Evolutionary conservation across 2,329 filamentous ascomycete species (phyloP), one percentile per base, ranked within the genome.

Genomic region (Pyrenochaeta sp.): DNA sequence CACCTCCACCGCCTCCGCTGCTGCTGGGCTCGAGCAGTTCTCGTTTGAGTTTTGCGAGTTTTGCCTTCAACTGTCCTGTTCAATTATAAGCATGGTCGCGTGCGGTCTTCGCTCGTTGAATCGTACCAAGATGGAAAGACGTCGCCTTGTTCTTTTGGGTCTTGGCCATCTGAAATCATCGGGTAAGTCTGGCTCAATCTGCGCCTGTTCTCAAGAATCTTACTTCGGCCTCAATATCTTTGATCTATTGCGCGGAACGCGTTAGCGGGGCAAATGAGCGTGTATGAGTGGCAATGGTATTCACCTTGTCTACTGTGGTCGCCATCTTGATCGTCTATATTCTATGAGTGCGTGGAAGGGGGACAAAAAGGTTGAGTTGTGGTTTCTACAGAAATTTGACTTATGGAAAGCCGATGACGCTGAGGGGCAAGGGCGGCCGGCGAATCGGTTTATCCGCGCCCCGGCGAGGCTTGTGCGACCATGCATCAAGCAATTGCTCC

Each of bases 101-200:
- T 36, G 45, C 39, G 15, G 27, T 32, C n/a, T 30, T 15, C 17
- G 23, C 26, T 31, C 26, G 18, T 13, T 18, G n/a, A 7, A 18
- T 36, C 38, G 41, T 71, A 75, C 90, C 91, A 74, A 96, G 79
- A 82, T 96, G 92, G 74, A 86, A 96, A 35, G 90, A 92, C 9
- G 91, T 96, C 40, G 88, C 89, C 79, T 96, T 96, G 76, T 96
- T 96, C 79, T 96, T 96, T 74, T 97, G 92, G 68, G 92, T 96
- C 77, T 84, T 84, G 79, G 91, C 90, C 93, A 96, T 96, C 87
- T 93, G 68, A 32, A 35, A 47, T 17, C 32, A 43, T 26, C 29
- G 51, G 56, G 49, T 68, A 51, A 68, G 63, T 60, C 40, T 48
- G 27, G 49, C 41, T 30, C 13, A 31, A 20, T 26, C 26, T 41